A percentile compares a stretch with the other conserved stretches of the same genome.
Conservation (phyloP, 2,329 filamentous ascomycete species). For the Sporothrix pallida region DNA sequence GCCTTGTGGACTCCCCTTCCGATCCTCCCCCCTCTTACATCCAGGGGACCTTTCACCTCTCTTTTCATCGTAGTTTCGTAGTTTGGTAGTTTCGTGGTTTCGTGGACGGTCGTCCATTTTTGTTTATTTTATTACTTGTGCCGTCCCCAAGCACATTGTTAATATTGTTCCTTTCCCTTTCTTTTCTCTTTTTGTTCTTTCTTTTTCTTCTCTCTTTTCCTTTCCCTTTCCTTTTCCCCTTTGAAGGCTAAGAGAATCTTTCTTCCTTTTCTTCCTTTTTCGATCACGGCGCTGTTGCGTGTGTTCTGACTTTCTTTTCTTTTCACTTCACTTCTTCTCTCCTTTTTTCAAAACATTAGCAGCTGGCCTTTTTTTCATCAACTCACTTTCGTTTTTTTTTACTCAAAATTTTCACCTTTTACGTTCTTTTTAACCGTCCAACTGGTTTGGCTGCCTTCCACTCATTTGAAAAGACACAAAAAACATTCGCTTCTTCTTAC, state of each 20-base stretch:
- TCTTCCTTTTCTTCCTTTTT: constrained; percentile 39
- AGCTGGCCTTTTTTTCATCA: constrained; percentile 50
- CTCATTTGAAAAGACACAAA: constrained; percentile 51
- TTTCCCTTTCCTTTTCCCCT: constrained; percentile 37
- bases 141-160: constrained; percentile 34
- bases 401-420: constrained; percentile 36
- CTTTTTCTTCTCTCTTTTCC: constrained; percentile 28
- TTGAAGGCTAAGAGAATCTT: constrained; percentile 34
- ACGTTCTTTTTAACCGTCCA: constrained; percentile 49
- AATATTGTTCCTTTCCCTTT: constrained; percentile 31
- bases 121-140: constrained; percentile 35
- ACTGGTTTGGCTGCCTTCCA: constrained; percentile 64
- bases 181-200: not conserved
- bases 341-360: constrained; percentile 40
- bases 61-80: not conserved
- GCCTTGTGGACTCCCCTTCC: constrained; percentile 43
- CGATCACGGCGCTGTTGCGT: constrained; percentile 42
- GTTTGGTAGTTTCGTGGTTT: not conserved
- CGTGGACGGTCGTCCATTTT: constrained; percentile 33
- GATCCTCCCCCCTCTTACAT: constrained; percentile 37
- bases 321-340: constrained; percentile 46
- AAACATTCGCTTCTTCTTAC: constrained; percentile 25
- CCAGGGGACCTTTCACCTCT: not conserved
- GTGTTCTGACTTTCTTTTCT: constrained; percentile 50
- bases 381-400: constrained; percentile 47